Base-by-base conservation (phyloP, 768 basidiomycete genomes). In the Boletus bicolor region DNA sequence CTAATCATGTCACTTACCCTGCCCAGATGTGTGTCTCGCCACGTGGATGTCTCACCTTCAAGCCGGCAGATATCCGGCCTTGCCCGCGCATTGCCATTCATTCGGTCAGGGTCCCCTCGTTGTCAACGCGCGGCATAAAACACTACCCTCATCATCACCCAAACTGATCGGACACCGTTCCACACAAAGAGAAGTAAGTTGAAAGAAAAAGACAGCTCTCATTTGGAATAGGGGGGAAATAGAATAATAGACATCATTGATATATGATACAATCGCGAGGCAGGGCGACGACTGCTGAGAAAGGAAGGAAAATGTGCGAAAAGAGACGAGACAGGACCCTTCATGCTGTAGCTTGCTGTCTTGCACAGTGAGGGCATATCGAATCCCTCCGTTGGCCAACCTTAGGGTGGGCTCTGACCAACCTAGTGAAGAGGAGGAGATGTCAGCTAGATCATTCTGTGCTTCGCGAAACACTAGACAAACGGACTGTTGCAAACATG, bases 401-500 rank as follows among this genome's bases (percentile, higher is more conserved):
- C 46, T 61, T 58, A 19, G 46, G 55, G 49, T 61, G 55, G 21
- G 72, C 65, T 35, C 41, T 49, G 17, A 61, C 61, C 60, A 72
- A 21, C 44, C 70, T 72, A 53, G 19, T 26, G 50, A 42, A 39
- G 37, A 28, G 19, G 17, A 11, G 35, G 3, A 26, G 26, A 43
- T 28, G 54, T 70, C 56, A 70, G 69, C 54, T 21, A 46, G 24
- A 42, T 35, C 55, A 36, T 38, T 21, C 34, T 41, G 54, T 9
- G 51, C 17, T n/a, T 54, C 51, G 39, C 32, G 36, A 35, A 54
- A 36, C 51, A 35, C 30, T 4, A 12, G 24, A 32, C 24, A 32
- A 35, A 57, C 74, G 28, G 46, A 79, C 79, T 68, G 70, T 64
- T 78, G 77, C 26, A 30, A 56, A 58, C 79, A 80, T 7, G 73